Conservation (phyloP, 169 alveolate genomes). For the Plasmodium chabaudi region DNA sequence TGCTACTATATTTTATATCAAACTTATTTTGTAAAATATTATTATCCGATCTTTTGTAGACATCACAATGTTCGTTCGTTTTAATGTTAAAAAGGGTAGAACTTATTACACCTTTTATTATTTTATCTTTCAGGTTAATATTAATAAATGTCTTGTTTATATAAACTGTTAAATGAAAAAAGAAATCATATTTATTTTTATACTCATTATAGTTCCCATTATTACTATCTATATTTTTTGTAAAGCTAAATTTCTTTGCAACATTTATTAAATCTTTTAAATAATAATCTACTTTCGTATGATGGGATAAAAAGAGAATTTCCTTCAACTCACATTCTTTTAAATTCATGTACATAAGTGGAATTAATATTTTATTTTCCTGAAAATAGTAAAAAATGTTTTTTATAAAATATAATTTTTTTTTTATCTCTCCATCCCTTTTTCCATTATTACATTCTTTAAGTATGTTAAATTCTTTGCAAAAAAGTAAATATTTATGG, state of each 20-base stretch:
- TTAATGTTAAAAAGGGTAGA: not conserved
- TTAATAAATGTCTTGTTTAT: slow-evolving; percentile 12
- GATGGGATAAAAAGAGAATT: not conserved
- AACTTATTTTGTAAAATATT: too few relatives aligned
- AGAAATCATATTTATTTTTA: not conserved
- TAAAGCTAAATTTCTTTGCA: not conserved
- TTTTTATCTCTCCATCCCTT: too few relatives aligned
- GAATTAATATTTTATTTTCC: slow-evolving; percentile 15
- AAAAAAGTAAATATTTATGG: not conserved
- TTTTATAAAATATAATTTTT: slow-evolving; percentile 13
- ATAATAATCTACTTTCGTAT: slow-evolving; percentile 3
- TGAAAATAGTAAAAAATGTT: slow-evolving; percentile 17
- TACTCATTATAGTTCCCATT: not conserved
- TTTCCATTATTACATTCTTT: slow-evolving; percentile 14
- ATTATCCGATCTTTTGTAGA: too few relatives aligned
- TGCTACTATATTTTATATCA: not conserved
- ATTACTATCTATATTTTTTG: not conserved
- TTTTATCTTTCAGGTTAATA: slow-evolving; percentile 5
- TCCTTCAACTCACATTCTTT: slow-evolving; percentile 49
- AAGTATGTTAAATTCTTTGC: slow-evolving; percentile 11
- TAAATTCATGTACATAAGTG: slow-evolving; percentile 15
- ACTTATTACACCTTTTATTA: not conserved
- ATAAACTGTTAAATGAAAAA: not conserved
- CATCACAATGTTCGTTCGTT: not conserved
- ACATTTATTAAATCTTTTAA: slow-evolving; percentile 34